These are phyloP conservation scores for Luvunga scandens DNA, from an alignment of 345 rosid species.

Conservation along the genomic window DNA sequence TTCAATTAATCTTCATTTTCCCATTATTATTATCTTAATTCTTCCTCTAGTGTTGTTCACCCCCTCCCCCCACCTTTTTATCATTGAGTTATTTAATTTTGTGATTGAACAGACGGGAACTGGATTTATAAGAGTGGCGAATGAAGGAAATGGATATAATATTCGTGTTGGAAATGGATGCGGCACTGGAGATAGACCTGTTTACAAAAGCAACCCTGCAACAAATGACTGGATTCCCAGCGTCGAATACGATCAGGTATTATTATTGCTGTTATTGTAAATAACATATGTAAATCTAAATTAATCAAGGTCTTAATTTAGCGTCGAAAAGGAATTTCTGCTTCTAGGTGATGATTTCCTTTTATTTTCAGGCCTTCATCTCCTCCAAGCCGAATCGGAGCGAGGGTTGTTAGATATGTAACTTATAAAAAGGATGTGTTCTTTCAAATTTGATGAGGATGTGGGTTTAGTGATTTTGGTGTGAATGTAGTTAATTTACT, in stretches of 20 bases:
- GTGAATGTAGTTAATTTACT: background rate
- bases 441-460: background rate
- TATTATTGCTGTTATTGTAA: background rate
- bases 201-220: constrained; percentile 60
- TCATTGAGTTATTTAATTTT: background rate
- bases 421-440: no score
- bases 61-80: no score
- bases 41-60: no score
- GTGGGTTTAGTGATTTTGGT: background rate
- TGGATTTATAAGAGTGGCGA: constrained; percentile 57
- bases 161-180: constrained; percentile 13
- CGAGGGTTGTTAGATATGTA: constrained; percentile 34
- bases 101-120: constrained; percentile 52
- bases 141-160: constrained; percentile 31
- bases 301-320: no score
- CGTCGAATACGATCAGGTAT: constrained; percentile 34
- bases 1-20: background rate
- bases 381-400: constrained; percentile 60
- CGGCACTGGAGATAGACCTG: constrained; percentile 1
- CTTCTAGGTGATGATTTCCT: background rate
- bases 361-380: constrained; percentile 27
- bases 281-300: no score
- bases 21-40: background rate
- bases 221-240: constrained; percentile 72
- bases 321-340: background rate